Evolutionary conservation across 495 filamentous ascomycete genomes (phyloP), one percentile per base, ranked within the genome.

Genomic region (Penicillium daleae): DNA sequence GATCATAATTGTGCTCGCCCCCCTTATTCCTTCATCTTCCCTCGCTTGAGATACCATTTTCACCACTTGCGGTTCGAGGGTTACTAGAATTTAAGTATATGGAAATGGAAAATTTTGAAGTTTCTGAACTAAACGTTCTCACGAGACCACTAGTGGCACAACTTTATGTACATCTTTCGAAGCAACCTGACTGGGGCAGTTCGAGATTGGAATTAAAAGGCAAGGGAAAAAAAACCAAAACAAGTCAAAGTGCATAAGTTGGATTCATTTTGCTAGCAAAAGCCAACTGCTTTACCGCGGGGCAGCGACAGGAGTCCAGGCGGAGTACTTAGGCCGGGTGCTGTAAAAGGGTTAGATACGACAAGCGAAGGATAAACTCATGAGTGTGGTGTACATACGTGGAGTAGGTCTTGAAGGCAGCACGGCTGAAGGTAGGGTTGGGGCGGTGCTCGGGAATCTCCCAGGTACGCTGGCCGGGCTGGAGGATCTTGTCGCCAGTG

Each of bases 341-440:
- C 79, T 82, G 39, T 42, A 50, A 21, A 17, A 6, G 6, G 7
- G 56, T 69, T 57, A 65, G 63, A 31, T 29, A 21, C 19, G 48
- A 37, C 48, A 19, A 3, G n/a, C 6, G 3, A 2, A 17, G n/a
- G 1, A 32, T 8, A 3, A 52, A n/a, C 49, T 13, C 13, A 35
- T 35, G 4, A 51, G 9, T 29, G 48, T 2, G 15, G 19, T 31
- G 39, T 32, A 87, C 91, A 70, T 74, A 97, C 94, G 95, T 99
- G 76, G 84, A 96, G 74, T 97, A 99, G 17, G 96, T 85, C 82
- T 90, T 94, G 81, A 86, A 99, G 12, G 92, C 93, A 57, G 83
- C 92, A 56, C 91, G 86, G 55, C 80, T 87, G 46, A 81, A 75
- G 17, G 95, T 97, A 64, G 86, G 74, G 73, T 89, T 96, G 51